A percentile compares a stretch with the other conserved stretches of the same genome.
phyloP scores from a whole-genome alignment of 192 early-diverging fungal genomes.

The Linnemannia exigua region DNA sequence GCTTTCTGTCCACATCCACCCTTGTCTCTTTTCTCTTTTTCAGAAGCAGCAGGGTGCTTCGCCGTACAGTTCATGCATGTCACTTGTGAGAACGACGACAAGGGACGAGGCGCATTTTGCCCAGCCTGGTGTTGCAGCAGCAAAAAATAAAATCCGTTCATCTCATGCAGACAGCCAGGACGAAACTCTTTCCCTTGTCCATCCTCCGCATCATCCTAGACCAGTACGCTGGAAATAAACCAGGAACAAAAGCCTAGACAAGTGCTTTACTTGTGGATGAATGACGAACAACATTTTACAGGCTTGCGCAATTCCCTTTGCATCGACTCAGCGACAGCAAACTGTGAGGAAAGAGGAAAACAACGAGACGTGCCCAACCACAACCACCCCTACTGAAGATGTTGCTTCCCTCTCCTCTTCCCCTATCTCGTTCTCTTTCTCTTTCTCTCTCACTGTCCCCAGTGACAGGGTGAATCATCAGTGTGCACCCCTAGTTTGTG shows the following conservation, averaged over 20 bases:
- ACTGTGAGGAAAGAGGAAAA: too few species aligned
- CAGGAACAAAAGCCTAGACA: too few species aligned
- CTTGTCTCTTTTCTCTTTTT: background rate
- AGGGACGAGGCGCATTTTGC: conserved; percentile 1
- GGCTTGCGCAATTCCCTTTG: too few species aligned
- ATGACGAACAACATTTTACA: too few species aligned
- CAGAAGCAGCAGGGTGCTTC: background rate
- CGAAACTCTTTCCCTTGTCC: too few species aligned
- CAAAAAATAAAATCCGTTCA: too few species aligned
- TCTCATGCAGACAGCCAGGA: too few species aligned
- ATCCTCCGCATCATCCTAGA: too few species aligned
- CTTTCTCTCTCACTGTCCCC: background rate
- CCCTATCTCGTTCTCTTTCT: background rate
- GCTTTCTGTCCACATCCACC: background rate
- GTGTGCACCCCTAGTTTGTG: background rate
- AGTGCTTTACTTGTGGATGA: too few species aligned
- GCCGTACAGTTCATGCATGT: background rate
- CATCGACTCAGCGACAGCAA: too few species aligned
- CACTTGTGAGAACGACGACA: background rate
- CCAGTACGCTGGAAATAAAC: too few species aligned
- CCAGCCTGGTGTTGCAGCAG: background rate
- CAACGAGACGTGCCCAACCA: too few species aligned
- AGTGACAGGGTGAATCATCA: background rate
- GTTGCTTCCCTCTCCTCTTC: background rate
- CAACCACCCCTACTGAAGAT: background rate